phyloP scores from a whole-genome alignment of 306 rosid species.

The Macrotyloma uniflorum region DNA sequence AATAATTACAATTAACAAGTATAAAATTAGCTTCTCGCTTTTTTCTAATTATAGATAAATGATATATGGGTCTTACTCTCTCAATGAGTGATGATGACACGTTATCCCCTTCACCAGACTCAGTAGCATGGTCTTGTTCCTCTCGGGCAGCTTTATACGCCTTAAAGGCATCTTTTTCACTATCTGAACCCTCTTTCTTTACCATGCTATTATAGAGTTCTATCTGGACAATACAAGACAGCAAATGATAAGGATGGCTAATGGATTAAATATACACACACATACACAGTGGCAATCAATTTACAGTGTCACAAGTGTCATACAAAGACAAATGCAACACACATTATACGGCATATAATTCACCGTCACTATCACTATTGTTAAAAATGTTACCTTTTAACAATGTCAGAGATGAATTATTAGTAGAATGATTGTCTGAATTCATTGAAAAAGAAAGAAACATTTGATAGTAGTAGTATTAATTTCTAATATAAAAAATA shows the following conservation, averaged over 20 bases:
- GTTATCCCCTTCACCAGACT: slow-evolving; percentile 54
- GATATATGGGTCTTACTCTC: slow-evolving; percentile 52
- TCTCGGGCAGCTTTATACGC: slow-evolving; percentile 94
- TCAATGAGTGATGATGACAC: slow-evolving; percentile 88
- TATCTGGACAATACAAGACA: slow-evolving; percentile 57
- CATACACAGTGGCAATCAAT: slow-evolving; percentile 1
- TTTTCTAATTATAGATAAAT: slow-evolving; percentile 10
- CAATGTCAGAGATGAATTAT: not conserved
- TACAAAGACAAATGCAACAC: not conserved
- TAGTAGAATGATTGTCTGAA: not conserved
- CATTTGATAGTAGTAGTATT: not conserved
- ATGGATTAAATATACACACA: not conserved
- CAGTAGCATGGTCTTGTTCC: slow-evolving; percentile 57
- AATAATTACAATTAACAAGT: slow-evolving; percentile 19
- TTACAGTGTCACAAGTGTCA: not conserved
- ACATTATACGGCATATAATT: not conserved
- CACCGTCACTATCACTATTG: not conserved
- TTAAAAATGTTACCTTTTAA: not conserved
- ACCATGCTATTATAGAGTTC: slow-evolving; percentile 93
- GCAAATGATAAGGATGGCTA: slow-evolving; percentile 25
- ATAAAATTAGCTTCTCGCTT: slow-evolving; percentile 6
- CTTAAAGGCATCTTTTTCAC: slow-evolving; percentile 70
- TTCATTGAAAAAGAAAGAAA: not conserved
- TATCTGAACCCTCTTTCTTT: slow-evolving; percentile 67
- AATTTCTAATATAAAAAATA: not conserved